A percentile compares a stretch with the other conserved stretches of the same genome.
Evolutionary conservation across 2,329 filamentous ascomycete genomes (phyloP).

Genomic region (Colletotrichum australisinense): DNA sequence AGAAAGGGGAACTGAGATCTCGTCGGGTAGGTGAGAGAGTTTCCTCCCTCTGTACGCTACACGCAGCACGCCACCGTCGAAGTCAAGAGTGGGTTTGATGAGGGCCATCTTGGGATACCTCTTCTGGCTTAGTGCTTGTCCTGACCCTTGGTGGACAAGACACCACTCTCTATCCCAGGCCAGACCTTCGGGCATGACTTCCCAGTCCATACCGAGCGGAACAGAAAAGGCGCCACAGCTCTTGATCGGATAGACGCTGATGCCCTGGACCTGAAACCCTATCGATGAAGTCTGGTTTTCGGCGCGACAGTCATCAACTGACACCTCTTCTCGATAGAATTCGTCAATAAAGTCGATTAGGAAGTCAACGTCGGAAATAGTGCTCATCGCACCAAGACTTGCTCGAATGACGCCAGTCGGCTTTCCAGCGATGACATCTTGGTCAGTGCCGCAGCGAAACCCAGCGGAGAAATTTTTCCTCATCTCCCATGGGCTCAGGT

Average conservation of each 20-base stretch:
- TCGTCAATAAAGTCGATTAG: conserved; percentile 80
- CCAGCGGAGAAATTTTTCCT: conserved; percentile 86
- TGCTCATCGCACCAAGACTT: conserved; percentile 93
- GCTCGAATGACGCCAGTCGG: conserved; percentile 88
- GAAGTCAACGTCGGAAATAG: conserved; percentile 74
- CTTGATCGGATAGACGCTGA: conserved; percentile 91
- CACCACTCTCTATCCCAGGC: conserved; percentile 99
- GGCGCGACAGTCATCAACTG: conserved; percentile 1
- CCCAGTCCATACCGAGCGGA: conserved; percentile 74
- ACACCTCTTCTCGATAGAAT: conserved; percentile 63
- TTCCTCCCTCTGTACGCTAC: conserved; percentile 62
- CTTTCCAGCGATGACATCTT: conserved; percentile 84
- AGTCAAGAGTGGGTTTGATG: conserved; percentile 79
- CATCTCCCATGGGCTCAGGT: conserved; percentile 83
- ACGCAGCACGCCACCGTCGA: conserved; percentile 72
- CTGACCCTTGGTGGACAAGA: conserved; percentile 86
- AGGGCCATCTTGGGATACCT: conserved; percentile 88
- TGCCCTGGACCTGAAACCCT: conserved; percentile 61
- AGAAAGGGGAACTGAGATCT: conserved; percentile 72
- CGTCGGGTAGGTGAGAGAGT: conserved; percentile 40
- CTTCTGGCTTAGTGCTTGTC: conserved; percentile 89
- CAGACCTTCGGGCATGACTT: conserved; percentile 83
- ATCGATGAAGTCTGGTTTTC: neutral
- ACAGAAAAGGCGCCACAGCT: conserved; percentile 87
- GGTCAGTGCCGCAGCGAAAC: conserved; percentile 84